Evolutionary conservation across 73 alveolate species (phyloP).

Genomic region (Paramecium biaurelia): DNA sequence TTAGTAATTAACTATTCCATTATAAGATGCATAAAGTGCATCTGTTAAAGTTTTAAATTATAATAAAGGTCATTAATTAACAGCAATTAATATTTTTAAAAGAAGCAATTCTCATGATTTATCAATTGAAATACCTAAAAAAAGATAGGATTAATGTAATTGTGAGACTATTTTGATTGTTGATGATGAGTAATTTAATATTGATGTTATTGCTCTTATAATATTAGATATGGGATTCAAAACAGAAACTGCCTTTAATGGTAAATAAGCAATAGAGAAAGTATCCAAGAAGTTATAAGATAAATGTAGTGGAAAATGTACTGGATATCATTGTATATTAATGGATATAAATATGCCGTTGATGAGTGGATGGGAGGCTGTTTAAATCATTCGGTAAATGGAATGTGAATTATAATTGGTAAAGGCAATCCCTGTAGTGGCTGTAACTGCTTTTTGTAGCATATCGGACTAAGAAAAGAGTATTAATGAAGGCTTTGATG

Average conservation of each 20-base stretch:
- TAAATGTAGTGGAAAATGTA: constrained; percentile 30
- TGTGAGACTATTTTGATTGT: constrained; percentile 7
- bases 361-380: constrained; percentile 50
- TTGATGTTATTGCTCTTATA: background rate
- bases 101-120: background rate
- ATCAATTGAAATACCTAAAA: background rate
- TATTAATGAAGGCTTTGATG: constrained; percentile 13
- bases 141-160: background rate
- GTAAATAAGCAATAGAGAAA: background rate
- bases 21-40: background rate
- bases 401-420: constrained; percentile 17
- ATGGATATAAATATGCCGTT: constrained; percentile 25
- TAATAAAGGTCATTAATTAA: background rate
- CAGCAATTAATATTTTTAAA: background rate
- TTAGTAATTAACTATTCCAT: background rate
- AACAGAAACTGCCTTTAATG: constrained; percentile 20
- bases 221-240: background rate
- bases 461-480: background rate
- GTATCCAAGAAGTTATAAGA: background rate
- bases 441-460: constrained; percentile 45
- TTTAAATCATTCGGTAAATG: constrained; percentile 16
- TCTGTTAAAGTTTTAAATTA: constrained; percentile 7
- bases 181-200: constrained; percentile 24
- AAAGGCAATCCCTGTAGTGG: constrained; percentile 3
- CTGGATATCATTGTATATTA: background rate